Base-by-base conservation (phyloP, 2,329 filamentous ascomycete genomes). In the Botrytis fragariae region DNA sequence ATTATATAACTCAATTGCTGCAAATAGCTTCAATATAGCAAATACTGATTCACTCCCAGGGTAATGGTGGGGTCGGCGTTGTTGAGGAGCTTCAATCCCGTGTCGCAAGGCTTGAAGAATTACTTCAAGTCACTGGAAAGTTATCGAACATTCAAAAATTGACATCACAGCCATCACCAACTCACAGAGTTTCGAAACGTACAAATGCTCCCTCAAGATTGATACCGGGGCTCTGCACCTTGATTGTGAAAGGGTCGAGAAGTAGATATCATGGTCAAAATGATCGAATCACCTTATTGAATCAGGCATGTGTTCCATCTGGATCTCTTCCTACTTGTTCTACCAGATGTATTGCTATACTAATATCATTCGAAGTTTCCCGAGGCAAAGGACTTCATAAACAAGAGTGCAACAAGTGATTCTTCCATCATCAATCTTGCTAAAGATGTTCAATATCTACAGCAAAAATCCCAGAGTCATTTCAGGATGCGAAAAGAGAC, bases 381-480 rank as follows among this genome's bases (percentile, higher is more conserved):
- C 9, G 71, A 72, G 29, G 51, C 62, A 37, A 72, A 60, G 35
- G 51, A 69, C 35, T 72, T 72, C 16, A 69, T 72, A 72, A 72
- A 72, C 18, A 72, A 61, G 29, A 72, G 39, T 61, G 62, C 69
- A 25, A 71, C n/a, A 60, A 62, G 63, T 18, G 48, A 54, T 48
- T 3, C 16, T 22, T 71, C 69, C 29, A 45, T 72, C 29, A 69
- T 69, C 20, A 60, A 48, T 20, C 60, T 71, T 29, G 68, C 37
- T n/a, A 72, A 64, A 42, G 74, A 69, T n/a, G 71, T 73, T 68
- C 63, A 74, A 51, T 74, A 74, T 62, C 44, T 76, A 16, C 61
- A 67, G 44, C 72, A 69, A 63, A 70, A 69, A 60, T 51, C 72
- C n/a, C 44, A 69, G 22, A 37, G 37, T 25, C 64, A 51, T 37